Base-by-base conservation (phyloP, 306 rosid genomes). In the Clitoria ternatea region DNA sequence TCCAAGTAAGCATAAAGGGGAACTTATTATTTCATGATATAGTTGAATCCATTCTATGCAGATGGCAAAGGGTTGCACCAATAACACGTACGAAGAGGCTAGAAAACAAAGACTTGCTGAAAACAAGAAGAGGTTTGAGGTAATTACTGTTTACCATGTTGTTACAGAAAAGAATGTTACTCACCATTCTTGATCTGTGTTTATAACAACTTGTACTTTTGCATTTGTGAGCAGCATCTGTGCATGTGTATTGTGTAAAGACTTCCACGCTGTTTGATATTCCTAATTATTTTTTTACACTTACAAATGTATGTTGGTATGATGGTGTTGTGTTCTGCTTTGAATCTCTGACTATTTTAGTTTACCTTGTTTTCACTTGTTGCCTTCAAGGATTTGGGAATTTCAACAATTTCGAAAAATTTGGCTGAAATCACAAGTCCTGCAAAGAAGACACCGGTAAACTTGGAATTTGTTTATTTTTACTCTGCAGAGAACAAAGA, bases 81-180 rank as follows among this genome's bases (percentile, higher is more conserved):
- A n/a, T 78, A 80, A 75, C 80, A 55, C 66, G 0, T 86, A 88
- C 4, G 95, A 88, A 81, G 92, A 85, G 69, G 90, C 81, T 62
- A 88, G 88, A 33, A 84, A 88, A 74, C 83, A 75, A 70, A 86
- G 88, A 40, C 83, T 90, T 32, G 92, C 84, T 75, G 87, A 82
- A 76, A 90, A 88, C 82, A 84, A 75, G 60, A 88, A 81, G 86
- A 79, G 81, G 47, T 86, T 90, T 79, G 78, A 84, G 95, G 97
- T 90, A 40, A 70, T 48, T 19, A 2, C 0, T 69, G 43, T 30
- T 48, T 19, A 2, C 0, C 72, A 49, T 30, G 29, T 42, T 73
- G 40, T 45, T 61, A 1, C 13, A 32, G 19, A 59, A n/a, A 23
- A 24, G 23, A 49, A 15, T 14, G 22, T 37, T 32, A 30, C 12